Evolutionary conservation across 495 filamentous ascomycete genomes (phyloP), one percentile per base, ranked within the genome.

Genomic region (Letharia lupina): DNA sequence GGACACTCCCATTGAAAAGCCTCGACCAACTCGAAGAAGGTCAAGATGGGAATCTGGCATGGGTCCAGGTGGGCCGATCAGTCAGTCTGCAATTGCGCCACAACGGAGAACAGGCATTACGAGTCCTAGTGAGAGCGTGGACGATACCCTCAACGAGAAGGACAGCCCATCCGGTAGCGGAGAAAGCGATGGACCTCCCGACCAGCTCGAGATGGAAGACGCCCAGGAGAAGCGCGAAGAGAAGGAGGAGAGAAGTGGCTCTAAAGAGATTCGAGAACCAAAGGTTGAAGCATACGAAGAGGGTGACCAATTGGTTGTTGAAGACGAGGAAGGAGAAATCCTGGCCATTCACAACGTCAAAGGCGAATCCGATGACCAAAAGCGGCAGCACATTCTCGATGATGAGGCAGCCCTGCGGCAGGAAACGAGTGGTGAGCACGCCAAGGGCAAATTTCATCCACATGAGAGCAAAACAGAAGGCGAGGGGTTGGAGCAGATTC

Each of bases 241-340:
- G 76, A 78, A 64, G 67, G 72, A 48, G 69, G 37, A 35, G 39
- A 74, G 73, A 64, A 71, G 35, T 73, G 73, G 54, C 68, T 73
- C 16, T 69, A 75, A 37, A 70, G 64, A 60, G 23, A 62, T 68
- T 62, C 75, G 71, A 37, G 79, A 77, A 65, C 75, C 81, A 13
- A 70, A 78, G 23, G 41, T 89, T 11, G 85, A 93, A 62, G 82
- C 84, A 8, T 98, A 87, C 72, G 83, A 93, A 69, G 95, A 98
- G 77, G 93, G 94, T 33, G 76, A 88, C 68, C 72, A 96, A 59
- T 81, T 96, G 63, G 78, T 98, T 54, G 81, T 96, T 41, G 95
- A 99, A 73, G 89, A 96, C 70, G 81, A 85, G 67, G 89, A 96
- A 63, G 95, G 94, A 40, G 91, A 96, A 69, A 93, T 98, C 7